phyloP scores from a whole-genome alignment of 495 filamentous ascomycete species.

The Aspergillus mulundensis region DNA sequence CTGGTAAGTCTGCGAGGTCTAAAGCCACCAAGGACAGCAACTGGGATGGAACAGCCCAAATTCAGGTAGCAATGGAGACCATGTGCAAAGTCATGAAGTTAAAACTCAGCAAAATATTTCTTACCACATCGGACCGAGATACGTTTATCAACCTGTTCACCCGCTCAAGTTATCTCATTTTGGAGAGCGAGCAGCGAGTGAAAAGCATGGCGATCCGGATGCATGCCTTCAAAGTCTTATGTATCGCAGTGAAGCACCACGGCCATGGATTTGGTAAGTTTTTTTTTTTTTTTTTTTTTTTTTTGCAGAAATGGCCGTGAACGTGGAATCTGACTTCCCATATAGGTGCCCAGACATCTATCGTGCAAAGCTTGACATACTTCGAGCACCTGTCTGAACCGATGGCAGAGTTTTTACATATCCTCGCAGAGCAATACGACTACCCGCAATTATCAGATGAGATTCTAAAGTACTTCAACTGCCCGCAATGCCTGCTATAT shows the following conservation, averaged over 20 bases:
- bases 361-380: constrained; percentile 95
- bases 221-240: constrained; percentile 95
- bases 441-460: constrained; percentile 95
- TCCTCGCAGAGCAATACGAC: constrained; percentile 95
- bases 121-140: constrained; percentile 95
- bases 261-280: constrained; percentile 87
- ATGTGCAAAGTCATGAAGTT: constrained; percentile 97
- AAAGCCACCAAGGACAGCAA: constrained; percentile 68
- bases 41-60: constrained; percentile 85
- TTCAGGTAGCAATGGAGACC: constrained; percentile 81
- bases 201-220: constrained; percentile 89
- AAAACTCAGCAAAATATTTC: constrained; percentile 85
- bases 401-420: constrained; percentile 98
- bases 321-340: constrained; percentile 14
- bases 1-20: constrained; percentile 71
- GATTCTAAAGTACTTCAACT: constrained; percentile 57
- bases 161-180: constrained; percentile 84
- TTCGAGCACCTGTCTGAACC: constrained; percentile 97
- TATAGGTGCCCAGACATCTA: constrained; percentile 93
- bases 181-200: constrained; percentile 90
- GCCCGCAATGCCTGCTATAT: neutral
- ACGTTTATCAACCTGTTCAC: constrained; percentile 93
- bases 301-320: neutral
- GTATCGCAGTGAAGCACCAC: constrained; percentile 96
- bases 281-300: neutral